These are phyloP conservation scores for Lepiota subincarnata DNA, from an alignment of 768 basidiomycete species.

Conservation along the genomic window DNA sequence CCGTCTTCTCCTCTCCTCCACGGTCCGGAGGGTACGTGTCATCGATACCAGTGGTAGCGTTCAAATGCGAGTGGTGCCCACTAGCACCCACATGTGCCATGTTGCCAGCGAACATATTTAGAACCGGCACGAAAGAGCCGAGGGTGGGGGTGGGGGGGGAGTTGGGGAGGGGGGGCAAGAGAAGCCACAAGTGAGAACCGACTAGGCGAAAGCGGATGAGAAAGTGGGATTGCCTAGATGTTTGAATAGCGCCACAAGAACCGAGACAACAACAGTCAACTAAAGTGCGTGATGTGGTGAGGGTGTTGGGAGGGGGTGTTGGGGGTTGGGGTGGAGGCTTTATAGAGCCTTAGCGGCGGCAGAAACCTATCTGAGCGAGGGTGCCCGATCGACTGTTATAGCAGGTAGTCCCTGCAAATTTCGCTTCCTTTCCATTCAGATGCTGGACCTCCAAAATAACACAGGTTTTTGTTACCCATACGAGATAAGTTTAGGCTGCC, in stretches of 20 bases:
- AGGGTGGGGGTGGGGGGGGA: no score
- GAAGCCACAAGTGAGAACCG: not conserved
- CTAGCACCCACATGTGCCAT: not conserved
- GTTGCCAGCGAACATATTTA: not conserved
- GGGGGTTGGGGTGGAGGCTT: no score
- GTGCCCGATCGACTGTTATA: not conserved
- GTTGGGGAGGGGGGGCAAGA: not conserved
- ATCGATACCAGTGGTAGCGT: not conserved
- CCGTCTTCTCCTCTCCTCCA: not conserved
- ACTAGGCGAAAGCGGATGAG: not conserved
- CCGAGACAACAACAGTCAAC: not conserved
- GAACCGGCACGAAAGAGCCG: not conserved
- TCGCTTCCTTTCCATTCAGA: slow-evolving; percentile 8
- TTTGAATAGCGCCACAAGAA: no score
- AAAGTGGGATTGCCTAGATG: not conserved
- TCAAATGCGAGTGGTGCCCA: not conserved
- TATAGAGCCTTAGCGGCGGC: slow-evolving; percentile 2
- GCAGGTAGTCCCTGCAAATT: slow-evolving; percentile 8
- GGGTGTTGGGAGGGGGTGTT: no score
- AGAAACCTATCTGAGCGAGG: no score
- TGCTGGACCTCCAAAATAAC: not conserved
- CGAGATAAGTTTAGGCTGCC: no score
- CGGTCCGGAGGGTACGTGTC: not conserved
- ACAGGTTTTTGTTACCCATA: not conserved
- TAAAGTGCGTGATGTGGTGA: slow-evolving; percentile 1